These are phyloP conservation scores for Aureobasidium sp. DNA, from an alignment of 2,329 filamentous ascomycete species.

Conservation along the genomic window DNA sequence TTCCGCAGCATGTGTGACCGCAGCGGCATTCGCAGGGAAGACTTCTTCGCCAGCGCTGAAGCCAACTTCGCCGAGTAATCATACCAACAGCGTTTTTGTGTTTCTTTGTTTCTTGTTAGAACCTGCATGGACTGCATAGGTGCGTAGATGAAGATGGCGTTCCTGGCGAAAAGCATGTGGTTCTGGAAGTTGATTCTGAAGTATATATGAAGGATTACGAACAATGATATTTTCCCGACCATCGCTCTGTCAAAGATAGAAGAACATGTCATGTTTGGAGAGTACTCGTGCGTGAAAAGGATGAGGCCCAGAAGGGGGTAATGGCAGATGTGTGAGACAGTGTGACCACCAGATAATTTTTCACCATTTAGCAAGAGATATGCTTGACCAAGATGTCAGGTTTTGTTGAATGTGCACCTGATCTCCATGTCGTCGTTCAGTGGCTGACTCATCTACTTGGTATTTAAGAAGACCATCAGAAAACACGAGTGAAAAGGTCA, in stretches of 20 bases:
- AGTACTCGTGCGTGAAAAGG: not conserved
- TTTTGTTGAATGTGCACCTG: too few relatives aligned
- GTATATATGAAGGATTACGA: constrained; percentile 4
- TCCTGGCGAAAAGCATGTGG: not conserved
- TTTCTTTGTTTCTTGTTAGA: not conserved
- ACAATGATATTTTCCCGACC: not conserved
- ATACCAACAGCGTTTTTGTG: not conserved
- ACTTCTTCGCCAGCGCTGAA: constrained; percentile 28
- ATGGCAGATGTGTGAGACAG: too few relatives aligned
- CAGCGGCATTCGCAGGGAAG: constrained; percentile 59
- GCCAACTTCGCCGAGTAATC: constrained; percentile 3
- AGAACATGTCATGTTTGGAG: not conserved
- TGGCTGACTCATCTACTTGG: too few relatives aligned
- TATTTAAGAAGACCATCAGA: too few relatives aligned
- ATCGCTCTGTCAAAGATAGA: too few relatives aligned
- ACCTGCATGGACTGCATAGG: not conserved
- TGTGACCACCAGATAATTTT: not conserved
- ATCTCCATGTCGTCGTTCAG: too few relatives aligned
- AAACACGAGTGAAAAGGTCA: not conserved
- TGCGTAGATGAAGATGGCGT: not conserved
- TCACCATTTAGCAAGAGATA: too few relatives aligned
- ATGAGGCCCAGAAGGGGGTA: not conserved
- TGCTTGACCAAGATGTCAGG: too few relatives aligned
- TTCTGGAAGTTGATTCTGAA: not conserved
- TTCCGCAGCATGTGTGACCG: constrained; percentile 86